Evolutionary conservation across 192 early-diverging fungal species (phyloP), one percentile per base, ranked within the genome.

Genomic region (Mortierella alpina): DNA sequence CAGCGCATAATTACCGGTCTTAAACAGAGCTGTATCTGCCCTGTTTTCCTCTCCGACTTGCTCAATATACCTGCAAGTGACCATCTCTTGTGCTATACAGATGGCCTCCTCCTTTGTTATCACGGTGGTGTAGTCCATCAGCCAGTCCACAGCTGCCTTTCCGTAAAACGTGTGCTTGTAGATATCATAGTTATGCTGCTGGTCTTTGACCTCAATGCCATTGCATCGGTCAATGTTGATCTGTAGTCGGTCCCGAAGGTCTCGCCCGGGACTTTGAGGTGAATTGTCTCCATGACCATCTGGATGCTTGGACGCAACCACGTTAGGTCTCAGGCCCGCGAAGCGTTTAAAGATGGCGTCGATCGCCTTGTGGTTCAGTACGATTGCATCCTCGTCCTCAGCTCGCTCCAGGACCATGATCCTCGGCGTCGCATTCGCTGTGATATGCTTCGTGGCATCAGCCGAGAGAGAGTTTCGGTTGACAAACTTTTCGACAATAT

Each of bases 131-230:
- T 84, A 84, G 46, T 88, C 86, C 41, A 85, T 48, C 39, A 90
- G 51, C 86, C 86, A 90, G 5, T 88, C 87, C 13, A 76, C 70
- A 5, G 82, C 85, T 23, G 73, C 63, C 23, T 69, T 64, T 5
- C 89, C 89, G 51, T 83, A 73, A 73, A 90, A 90, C 0, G 85
- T 85, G 42, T 86, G 65, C 51, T 67, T 72, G 60, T 75, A 83
- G n/a, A 63, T 66, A 47, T 70, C 82, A 59, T 84, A 78, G 55
- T 82, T 76, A 44, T 82, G 70, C 49, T 83, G 82, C 23, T 82
- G 79, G 31, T 88, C 83, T 47, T 83, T 82, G 18, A 86, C 65
- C 50, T 86, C 83, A 63, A 88, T 84, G 57, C 86, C 82, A 23
- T 80, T 75, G 55, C 73, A 70, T 14, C 80, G 78, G 64, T 84